Evolutionary conservation across 2,329 filamentous ascomycete species (phyloP).

Genomic region (Xylaria sp.): DNA sequence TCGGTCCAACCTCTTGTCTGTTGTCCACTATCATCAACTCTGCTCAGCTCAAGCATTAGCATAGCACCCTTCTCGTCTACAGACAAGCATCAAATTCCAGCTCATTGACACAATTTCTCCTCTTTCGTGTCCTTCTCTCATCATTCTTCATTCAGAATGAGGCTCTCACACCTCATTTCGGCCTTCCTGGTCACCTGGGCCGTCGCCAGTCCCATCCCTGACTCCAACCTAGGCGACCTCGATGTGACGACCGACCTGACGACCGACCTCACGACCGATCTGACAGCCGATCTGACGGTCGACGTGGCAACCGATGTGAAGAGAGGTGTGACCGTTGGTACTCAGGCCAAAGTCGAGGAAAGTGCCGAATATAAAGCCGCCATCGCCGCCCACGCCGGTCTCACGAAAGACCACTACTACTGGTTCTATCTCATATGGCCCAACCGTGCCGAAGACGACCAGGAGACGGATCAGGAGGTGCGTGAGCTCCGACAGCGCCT

Average conservation of each 20-base stretch:
- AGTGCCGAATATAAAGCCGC: neutral
- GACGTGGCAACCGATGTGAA: neutral
- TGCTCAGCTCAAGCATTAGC: neutral
- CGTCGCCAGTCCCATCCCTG: constrained; percentile 11
- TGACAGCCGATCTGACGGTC: neutral
- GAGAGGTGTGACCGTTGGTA: neutral
- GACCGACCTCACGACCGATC: too few relatives aligned
- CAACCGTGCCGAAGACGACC: neutral
- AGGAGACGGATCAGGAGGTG: constrained; percentile 8
- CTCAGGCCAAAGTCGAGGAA: neutral
- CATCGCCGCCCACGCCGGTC: neutral
- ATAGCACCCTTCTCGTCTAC: neutral
- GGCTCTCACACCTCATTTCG: constrained; percentile 15
- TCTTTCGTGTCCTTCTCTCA: neutral
- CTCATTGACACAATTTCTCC: neutral
- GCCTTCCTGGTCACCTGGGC: constrained; percentile 15
- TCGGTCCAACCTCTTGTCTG: neutral
- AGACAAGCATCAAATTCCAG: neutral
- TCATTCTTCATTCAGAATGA: constrained; percentile 13
- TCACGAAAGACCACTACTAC: constrained; percentile 11
- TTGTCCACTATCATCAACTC: neutral
- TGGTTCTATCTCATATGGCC: constrained; percentile 11
- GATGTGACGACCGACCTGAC: too few relatives aligned
- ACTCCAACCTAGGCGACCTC: too few relatives aligned
- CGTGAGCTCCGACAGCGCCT: constrained; percentile 8